Conservation (phyloP, 179 eudicot species). For the Heliamphora pulchella region DNA sequence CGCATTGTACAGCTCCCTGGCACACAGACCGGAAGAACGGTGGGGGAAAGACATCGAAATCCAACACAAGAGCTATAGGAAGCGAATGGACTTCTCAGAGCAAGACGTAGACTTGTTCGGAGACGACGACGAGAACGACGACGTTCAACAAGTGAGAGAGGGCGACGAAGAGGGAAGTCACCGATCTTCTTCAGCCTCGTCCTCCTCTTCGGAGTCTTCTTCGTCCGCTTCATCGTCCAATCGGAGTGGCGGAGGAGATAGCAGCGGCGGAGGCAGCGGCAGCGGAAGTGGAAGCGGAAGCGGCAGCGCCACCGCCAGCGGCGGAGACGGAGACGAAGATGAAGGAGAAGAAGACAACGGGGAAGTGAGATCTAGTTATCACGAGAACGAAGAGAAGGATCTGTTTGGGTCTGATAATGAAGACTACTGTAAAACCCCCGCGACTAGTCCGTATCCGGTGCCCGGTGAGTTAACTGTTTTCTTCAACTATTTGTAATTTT, state of each 20-base stretch:
- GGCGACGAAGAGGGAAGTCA: conserved; percentile 18
- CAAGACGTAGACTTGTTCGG: conserved; percentile 59
- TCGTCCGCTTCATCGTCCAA: conserved; percentile 59
- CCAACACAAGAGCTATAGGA: background rate
- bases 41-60: too few species aligned
- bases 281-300: conserved; percentile 28
- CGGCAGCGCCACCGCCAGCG: conserved; percentile 20
- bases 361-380: conserved; percentile 41
- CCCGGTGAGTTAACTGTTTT: conserved; percentile 49
- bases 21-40: too few species aligned
- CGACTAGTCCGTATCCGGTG: conserved; percentile 55
- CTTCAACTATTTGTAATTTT: background rate
- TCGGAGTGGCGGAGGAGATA: conserved; percentile 23
- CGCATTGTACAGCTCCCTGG: too few species aligned
- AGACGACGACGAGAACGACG: conserved; percentile 27
- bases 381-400: conserved; percentile 50
- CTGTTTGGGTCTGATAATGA: conserved; percentile 93
- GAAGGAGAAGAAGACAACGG: conserved; percentile 39
- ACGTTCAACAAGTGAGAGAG: conserved; percentile 9
- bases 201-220: conserved; percentile 50
- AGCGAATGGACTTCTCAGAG: conserved; percentile 39
- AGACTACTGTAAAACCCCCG: conserved; percentile 60
- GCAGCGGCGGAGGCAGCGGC: conserved; percentile 29
- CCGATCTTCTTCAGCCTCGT: conserved; percentile 51
- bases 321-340: conserved; percentile 20